A percentile compares a stretch with the other conserved stretches of the same genome.
Evolutionary conservation across 2,329 filamentous ascomycete genomes (phyloP).

Genomic region (Pestalotiopsis sp.): DNA sequence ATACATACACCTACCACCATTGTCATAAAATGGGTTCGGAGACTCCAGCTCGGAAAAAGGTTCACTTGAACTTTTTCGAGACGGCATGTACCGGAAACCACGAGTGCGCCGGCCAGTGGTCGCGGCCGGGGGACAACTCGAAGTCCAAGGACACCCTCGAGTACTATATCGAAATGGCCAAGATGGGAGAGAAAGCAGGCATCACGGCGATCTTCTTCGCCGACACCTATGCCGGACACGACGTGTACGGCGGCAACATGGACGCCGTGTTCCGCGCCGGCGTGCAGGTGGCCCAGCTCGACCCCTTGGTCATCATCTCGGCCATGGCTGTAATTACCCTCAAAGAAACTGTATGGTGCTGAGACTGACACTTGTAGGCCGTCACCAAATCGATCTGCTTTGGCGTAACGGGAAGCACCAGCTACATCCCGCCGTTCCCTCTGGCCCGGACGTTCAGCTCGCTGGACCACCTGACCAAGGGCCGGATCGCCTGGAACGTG

Average conservation of each 20-base stretch:
- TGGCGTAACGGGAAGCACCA: constrained; percentile 35
- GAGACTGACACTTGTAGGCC: constrained; percentile 34
- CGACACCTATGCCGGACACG: constrained; percentile 11
- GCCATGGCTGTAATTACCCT: constrained; percentile 9
- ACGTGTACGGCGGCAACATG: constrained; percentile 11
- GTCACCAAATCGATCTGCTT: constrained; percentile 43
- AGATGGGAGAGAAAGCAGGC: constrained; percentile 4
- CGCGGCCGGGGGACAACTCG: constrained; percentile 8
- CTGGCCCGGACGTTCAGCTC: constrained; percentile 35
- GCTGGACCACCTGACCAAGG: constrained; percentile 35
- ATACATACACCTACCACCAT: background rate
- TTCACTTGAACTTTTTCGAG: constrained; percentile 13
- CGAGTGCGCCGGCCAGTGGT: constrained; percentile 11
- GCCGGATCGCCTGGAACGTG: constrained; percentile 47
- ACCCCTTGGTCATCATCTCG: constrained; percentile 11
- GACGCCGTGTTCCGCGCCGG: constrained; percentile 8
- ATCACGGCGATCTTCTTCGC: constrained; percentile 13
- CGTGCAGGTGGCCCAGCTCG: constrained; percentile 12
- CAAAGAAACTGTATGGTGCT: no score
- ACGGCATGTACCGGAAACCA: constrained; percentile 11
- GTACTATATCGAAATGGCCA: constrained; percentile 11
- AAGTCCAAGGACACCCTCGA: constrained; percentile 8
- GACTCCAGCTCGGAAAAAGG: background rate
- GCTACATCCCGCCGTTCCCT: constrained; percentile 34
- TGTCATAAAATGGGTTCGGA: background rate